Evolutionary conservation across 2,329 filamentous ascomycete species (phyloP), one percentile per base, ranked within the genome.

Genomic region (Curvularia eragrostidis): DNA sequence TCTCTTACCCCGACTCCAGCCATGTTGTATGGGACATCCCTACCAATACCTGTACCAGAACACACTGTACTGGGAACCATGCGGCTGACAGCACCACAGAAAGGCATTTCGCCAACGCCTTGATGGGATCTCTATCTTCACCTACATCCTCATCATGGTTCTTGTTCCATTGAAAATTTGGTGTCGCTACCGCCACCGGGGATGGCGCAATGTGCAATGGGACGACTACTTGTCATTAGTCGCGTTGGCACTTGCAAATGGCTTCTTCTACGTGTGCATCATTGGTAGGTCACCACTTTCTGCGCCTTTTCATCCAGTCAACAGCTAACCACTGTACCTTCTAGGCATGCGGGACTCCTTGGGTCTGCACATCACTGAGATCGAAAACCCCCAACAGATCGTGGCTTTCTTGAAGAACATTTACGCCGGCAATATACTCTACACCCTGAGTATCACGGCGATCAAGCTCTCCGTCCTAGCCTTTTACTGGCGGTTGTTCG

Each of bases 401-500:
- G 48, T 63, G 3, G 54, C 56, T 10, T 70, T 70, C 32, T 18
- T 67, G 9, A 52, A 51, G 18, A 58, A 55, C n/a, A 51, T 70
- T 18, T 71, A 52, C 24, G 46, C 64, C 15, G 67, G 53, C 8
- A 59, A 70, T 9, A 54, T 71, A 1, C 36, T 71, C 4, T 71
- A 71, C 51, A 55, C 59, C 1, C 50, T 52, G 19, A 48, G 53
- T 8, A 65, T 70, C 12, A 48, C 53, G n/a, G 43, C 52, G 5
- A 64, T 66, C 34, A 71, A 71, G 44, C 62, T 70, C n/a, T 65
- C 67, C 0, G 59, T 71, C 2, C 46, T 71, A 1, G 67, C 66
- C 5, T 69, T 70, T 48, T 71, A 71, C 36, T 70, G 67, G 68
- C 61, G 63, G 2, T 51, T 71, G 13, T 71, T 71, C 12, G 57